Evolutionary conservation across 2,329 filamentous ascomycete species (phyloP), one percentile per base, ranked within the genome.

Genomic region (Cordyceps cicadae): DNA sequence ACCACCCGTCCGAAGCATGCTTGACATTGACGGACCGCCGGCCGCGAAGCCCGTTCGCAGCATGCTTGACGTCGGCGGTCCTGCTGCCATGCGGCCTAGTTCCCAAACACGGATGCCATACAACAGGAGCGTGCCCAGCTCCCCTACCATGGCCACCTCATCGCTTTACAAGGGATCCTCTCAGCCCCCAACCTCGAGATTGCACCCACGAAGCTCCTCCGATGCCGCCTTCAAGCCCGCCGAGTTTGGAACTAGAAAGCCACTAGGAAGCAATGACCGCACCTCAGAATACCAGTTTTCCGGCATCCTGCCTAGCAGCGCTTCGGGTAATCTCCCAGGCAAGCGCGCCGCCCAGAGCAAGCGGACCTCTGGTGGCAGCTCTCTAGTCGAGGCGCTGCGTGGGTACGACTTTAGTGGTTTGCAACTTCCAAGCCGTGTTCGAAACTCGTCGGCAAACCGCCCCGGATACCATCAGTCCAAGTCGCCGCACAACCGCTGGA

Each of bases 1-100:
- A 63, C 77, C 79, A 41, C 80, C 82, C 6, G 77, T 87, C 56
- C 80, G 86, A 64, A 89, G 85, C 72, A 86, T 89, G 83, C 78
- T 88, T 61, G 83, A 87, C 66, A 75, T 86, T 64, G 78, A 78
- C 65, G 74, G 75, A 59, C 68, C 74, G 26, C 66, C 76, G 6
- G 72, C 74, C 15, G 70, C 69, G 24, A 67, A 71, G 37, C 63
- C 73, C 49, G 68, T 78, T 39, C 75, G 80, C 66, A 84, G 80
- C 66, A 83, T 83, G 79, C 72, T 84, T 34, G 79, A 81, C 66
- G 67, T 80, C 46, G 75, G 76, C 59, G 71, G 71, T 26, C 72
- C 78, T n/a, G 61, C 65, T 15, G 49, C 62, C 6, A 34, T 67
- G 29, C 53, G 68, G 1, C 66, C 65, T 19, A 49, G 64, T 51